A percentile compares a stretch with the other conserved stretches of the same genome.
These are phyloP conservation scores for Aspergillus sp. DNA, from an alignment of 2,329 filamentous ascomycete genomes.

Conservation along the genomic window DNA sequence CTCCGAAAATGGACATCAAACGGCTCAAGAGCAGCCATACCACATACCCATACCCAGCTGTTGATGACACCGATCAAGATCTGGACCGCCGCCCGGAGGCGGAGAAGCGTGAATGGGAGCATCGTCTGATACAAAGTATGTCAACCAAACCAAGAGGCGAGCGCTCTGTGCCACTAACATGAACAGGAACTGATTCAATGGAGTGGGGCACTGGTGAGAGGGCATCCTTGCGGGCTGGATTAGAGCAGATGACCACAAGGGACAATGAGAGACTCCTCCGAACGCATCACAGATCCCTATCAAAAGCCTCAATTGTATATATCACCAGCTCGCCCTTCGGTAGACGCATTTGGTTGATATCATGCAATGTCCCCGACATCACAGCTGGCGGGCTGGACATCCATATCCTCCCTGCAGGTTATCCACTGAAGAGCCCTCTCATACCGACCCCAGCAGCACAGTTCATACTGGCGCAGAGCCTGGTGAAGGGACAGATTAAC, in stretches of 20 bases:
- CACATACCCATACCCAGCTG: neutral
- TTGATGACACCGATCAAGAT: neutral
- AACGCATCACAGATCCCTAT: neutral
- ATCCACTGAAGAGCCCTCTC: no score
- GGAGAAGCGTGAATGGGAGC: neutral
- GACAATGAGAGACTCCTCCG: neutral
- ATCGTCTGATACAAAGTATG: neutral
- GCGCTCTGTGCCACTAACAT: neutral
- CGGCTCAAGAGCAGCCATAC: neutral
- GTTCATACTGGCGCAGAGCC: no score
- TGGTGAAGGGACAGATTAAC: conserved; percentile 1
- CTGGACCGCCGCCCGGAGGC: neutral
- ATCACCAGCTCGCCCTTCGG: neutral
- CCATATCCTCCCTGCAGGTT: neutral
- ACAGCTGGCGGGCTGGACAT: neutral
- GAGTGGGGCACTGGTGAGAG: neutral
- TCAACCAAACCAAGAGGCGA: neutral
- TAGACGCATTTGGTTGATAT: neutral
- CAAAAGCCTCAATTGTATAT: neutral
- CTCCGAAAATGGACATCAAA: neutral
- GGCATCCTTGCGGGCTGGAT: neutral
- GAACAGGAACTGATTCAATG: neutral
- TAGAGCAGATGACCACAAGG: neutral
- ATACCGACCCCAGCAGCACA: no score
- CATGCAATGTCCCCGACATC: neutral